These are phyloP conservation scores for Metschnikowia arizonensis DNA, from an alignment of 805 yeast species.

Conservation along the genomic window DNA sequence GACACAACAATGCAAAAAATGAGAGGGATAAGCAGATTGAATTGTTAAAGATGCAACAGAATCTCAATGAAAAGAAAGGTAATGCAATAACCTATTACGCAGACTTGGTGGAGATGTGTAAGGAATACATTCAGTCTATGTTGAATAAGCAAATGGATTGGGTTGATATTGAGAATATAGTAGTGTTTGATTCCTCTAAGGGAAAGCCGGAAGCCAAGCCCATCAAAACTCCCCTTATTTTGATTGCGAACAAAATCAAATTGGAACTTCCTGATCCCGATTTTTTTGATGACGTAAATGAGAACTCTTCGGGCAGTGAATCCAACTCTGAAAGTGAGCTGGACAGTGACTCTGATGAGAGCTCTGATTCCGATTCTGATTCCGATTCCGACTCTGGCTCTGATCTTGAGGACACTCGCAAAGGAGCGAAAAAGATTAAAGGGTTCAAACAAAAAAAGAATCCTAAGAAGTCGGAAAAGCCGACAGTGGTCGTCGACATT, in stretches of 20 bases:
- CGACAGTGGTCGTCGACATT: constrained; percentile 51
- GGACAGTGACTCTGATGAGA: constrained; percentile 30
- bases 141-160: constrained; percentile 89
- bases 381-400: constrained; percentile 30
- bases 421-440: constrained; percentile 12
- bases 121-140: constrained; percentile 58
- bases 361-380: constrained; percentile 28
- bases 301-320: constrained; percentile 21
- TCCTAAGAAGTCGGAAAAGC: constrained; percentile 7
- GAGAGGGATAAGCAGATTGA: constrained; percentile 72
- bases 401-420: constrained; percentile 12
- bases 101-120: constrained; percentile 67
- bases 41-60: constrained; percentile 59
- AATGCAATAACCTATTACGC: constrained; percentile 67
- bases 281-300: constrained; percentile 25
- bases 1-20: constrained; percentile 67
- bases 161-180: constrained; percentile 77
- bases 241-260: constrained; percentile 63
- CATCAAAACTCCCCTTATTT: constrained; percentile 64
- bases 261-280: constrained; percentile 51
- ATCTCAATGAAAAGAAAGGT: constrained; percentile 63
- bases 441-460: constrained; percentile 11
- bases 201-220: constrained; percentile 60
- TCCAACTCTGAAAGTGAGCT: constrained; percentile 31
- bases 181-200: constrained; percentile 62